Percentiles rank a stretch among this genome's conserved stretches.
Evolutionary conservation across 2,329 filamentous ascomycete genomes (phyloP).

Genomic region (Fusarium virguliforme): DNA sequence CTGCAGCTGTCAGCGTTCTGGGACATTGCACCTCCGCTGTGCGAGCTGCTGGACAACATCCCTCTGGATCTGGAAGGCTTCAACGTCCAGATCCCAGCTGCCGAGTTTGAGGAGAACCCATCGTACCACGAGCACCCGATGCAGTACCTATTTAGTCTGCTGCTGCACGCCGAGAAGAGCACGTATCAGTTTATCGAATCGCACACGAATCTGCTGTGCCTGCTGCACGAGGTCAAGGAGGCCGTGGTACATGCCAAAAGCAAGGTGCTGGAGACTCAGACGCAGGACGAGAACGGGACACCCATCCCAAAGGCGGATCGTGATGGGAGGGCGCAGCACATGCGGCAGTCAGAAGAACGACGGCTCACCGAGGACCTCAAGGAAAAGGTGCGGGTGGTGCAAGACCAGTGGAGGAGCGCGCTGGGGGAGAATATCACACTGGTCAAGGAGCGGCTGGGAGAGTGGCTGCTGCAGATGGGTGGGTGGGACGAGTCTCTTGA

Average conservation of each 20-base stretch:
- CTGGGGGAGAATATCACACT: slow-evolving; percentile 83
- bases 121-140: slow-evolving; percentile 85
- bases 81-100: slow-evolving; percentile 81
- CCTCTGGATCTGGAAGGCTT: slow-evolving; percentile 74
- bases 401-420: slow-evolving; percentile 91
- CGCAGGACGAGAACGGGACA: slow-evolving; percentile 59
- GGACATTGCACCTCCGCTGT: slow-evolving; percentile 92
- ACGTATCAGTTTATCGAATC: slow-evolving; percentile 98
- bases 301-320: slow-evolving; percentile 55
- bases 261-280: slow-evolving; percentile 77
- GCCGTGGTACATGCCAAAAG: slow-evolving; percentile 80
- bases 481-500: slow-evolving; percentile 89
- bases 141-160: slow-evolving; percentile 89
- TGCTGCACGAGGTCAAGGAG: slow-evolving; percentile 91
- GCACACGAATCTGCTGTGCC: slow-evolving; percentile 90
- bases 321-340: slow-evolving; percentile 65
- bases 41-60: slow-evolving; percentile 84
- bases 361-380: slow-evolving; percentile 88
- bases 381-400: slow-evolving; percentile 91
- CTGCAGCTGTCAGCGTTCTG: slow-evolving; percentile 95
- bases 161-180: slow-evolving; percentile 91
- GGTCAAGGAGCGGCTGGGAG: slow-evolving; percentile 82
- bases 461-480: slow-evolving; percentile 81
- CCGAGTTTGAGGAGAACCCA: slow-evolving; percentile 90
- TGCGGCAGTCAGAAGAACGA: slow-evolving; percentile 77